Percentiles rank a stretch among this genome's conserved stretches.
These are phyloP conservation scores for Garcileccinum viscosum DNA, from an alignment of 1,284 basidiomycete genomes.

Conservation along the genomic window DNA sequence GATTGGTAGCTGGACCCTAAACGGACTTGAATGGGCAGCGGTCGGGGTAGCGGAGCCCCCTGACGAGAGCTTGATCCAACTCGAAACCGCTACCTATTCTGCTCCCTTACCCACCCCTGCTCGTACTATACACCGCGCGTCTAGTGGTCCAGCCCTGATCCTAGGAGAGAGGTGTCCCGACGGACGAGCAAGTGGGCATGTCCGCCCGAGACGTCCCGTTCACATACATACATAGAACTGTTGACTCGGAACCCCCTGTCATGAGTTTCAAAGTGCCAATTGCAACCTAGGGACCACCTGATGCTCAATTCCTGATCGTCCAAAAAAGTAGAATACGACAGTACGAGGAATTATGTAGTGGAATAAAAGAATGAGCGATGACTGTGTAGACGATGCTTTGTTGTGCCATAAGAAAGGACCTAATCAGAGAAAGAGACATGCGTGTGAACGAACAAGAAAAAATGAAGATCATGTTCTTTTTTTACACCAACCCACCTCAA, in stretches of 20 bases:
- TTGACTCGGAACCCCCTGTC: too few species aligned
- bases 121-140: too few species aligned
- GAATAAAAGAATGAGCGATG: slow-evolving; percentile 19
- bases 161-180: too few species aligned
- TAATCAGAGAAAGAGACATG: slow-evolving; percentile 3
- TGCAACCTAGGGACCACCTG: too few species aligned
- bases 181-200: too few species aligned
- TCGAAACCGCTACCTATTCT: background rate
- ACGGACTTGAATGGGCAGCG: background rate
- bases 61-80: background rate
- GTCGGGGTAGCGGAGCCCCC: background rate
- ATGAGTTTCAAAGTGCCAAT: too few species aligned
- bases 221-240: too few species aligned
- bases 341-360: slow-evolving; percentile 27
- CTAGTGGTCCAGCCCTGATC: too few species aligned
- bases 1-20: background rate
- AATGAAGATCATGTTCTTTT: background rate
- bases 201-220: too few species aligned
- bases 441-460: background rate
- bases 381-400: slow-evolving; percentile 8
- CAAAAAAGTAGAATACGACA: slow-evolving; percentile 9
- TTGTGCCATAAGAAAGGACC: slow-evolving; percentile 5
- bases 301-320: slow-evolving; percentile 14
- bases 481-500: slow-evolving; percentile 8
- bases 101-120: background rate